phyloP scores from a whole-genome alignment of 1,284 basidiomycete species.

The Microbotryomycetes sp. region DNA sequence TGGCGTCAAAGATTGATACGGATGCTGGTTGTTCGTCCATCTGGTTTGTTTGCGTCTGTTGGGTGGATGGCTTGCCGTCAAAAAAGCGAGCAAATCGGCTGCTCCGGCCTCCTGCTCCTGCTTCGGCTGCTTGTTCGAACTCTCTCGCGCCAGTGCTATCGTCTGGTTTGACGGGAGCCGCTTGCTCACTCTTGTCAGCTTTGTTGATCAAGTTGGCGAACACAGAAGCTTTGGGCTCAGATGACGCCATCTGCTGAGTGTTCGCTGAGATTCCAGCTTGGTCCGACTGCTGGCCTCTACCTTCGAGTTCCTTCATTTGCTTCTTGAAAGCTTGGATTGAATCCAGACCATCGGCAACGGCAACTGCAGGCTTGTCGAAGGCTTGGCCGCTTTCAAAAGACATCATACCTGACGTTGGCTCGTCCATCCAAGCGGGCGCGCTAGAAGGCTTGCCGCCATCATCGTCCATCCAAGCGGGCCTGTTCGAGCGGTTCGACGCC shows the following conservation, averaged over 20 bases:
- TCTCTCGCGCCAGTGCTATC: not conserved
- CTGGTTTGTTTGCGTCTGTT: too few species aligned
- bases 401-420: slow-evolving; percentile 7
- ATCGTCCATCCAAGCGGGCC: slow-evolving; percentile 31
- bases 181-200: slow-evolving; percentile 3
- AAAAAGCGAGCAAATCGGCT: slow-evolving; percentile 32
- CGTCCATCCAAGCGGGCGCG: slow-evolving; percentile 27
- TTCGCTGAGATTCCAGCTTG: slow-evolving; percentile 5
- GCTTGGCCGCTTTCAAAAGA: slow-evolving; percentile 5
- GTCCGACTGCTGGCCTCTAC: slow-evolving; percentile 8
- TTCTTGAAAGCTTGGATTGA: slow-evolving; percentile 26
- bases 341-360: slow-evolving; percentile 17
- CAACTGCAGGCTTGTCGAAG: slow-evolving; percentile 2
- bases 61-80: slow-evolving; percentile 24
- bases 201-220: slow-evolving; percentile 2
- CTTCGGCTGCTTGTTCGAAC: not conserved
- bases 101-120: slow-evolving; percentile 6
- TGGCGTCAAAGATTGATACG: slow-evolving; percentile 18
- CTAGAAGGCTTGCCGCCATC: slow-evolving; percentile 4
- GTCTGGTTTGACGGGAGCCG: not conserved
- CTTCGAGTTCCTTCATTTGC: slow-evolving; percentile 33
- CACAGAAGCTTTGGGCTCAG: not conserved
- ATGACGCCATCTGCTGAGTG: not conserved
- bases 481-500: not conserved
- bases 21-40: too few species aligned